Evolutionary conservation across 139 green algal species (phyloP), one percentile per base, ranked within the genome.

Genomic region (Gonium pectorale): DNA sequence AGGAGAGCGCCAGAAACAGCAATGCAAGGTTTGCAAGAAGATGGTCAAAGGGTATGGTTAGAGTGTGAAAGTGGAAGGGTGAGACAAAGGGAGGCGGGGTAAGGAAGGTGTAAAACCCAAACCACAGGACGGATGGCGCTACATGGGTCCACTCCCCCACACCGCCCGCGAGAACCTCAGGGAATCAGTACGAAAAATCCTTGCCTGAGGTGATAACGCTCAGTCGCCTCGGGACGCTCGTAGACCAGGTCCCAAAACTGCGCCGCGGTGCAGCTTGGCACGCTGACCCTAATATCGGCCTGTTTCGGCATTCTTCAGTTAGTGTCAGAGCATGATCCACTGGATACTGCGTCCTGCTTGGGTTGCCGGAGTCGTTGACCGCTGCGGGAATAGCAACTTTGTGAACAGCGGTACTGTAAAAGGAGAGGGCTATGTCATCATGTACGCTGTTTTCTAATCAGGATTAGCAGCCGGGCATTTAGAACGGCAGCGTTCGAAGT

Each of bases 251-350:
- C 40, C 75, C 75, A 82, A 15, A 82, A 71, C 0, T 46, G 35
- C 8, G n/a, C 24, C 7, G 75, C 75, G 15, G 59, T 72, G 31
- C 56, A 71, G 41, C 60, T 4, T 1, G 75, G 75, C 5, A 82
- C 31, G 0, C n/a, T 27, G 2, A 71, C 29, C 0, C 75, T 40
- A 26, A 82, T 82, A 31, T 82, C 75, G 3, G 75, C 59, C 46
- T 54, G 41, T 41, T 82, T 82, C n/a, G 59, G 59, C 75, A 82
- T 82, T 60, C n/a, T n/a, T n/a, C n/a, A n/a, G n/a, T n/a, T n/a
- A n/a, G n/a, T n/a, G n/a, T n/a, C n/a, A n/a, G n/a, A n/a, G n/a
- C n/a, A n/a, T n/a, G n/a, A n/a, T n/a, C n/a, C n/a, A n/a, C n/a
- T n/a, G n/a, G n/a, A n/a, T n/a, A n/a, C n/a, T n/a, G n/a, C n/a